phyloP scores from a whole-genome alignment of 1,139 yeast species.

The Kodamaea sp. region DNA sequence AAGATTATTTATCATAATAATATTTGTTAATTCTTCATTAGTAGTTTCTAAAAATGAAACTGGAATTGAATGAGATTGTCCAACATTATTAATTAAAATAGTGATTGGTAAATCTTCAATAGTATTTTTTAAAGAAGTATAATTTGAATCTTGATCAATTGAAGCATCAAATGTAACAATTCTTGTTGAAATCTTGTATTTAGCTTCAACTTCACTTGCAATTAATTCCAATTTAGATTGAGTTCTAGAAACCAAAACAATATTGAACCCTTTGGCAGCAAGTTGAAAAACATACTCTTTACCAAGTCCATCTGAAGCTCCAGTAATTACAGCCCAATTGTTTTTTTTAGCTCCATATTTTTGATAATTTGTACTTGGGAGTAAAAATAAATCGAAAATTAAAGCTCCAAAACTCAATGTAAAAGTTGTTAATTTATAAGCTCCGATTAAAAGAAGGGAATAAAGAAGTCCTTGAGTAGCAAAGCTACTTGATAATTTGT shows the following conservation, averaged over 20 bases:
- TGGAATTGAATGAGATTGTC: conserved; percentile 91
- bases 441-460: conserved; percentile 48
- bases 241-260: conserved; percentile 82
- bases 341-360: conserved; percentile 67
- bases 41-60: conserved; percentile 85
- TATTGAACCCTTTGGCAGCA: conserved; percentile 79
- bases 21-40: conserved; percentile 66
- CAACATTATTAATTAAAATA: conserved; percentile 86
- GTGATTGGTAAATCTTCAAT: conserved; percentile 58
- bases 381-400: conserved; percentile 54
- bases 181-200: conserved; percentile 61
- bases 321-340: conserved; percentile 90
- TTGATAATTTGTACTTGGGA: conserved; percentile 59
- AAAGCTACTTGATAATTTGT: conserved; percentile 11
- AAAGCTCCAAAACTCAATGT: conserved; percentile 40
- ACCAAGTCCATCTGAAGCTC: conserved; percentile 98
- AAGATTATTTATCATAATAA: conserved; percentile 79
- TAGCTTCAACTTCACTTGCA: conserved; percentile 58
- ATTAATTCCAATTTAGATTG: conserved; percentile 66
- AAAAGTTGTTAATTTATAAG: conserved; percentile 42
- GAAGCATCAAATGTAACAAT: conserved; percentile 80
- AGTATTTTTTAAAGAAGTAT: conserved; percentile 44
- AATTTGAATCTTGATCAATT: conserved; percentile 50
- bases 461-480: conserved; percentile 24
- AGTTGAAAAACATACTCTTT: conserved; percentile 84